Evolutionary conservation across 2,329 filamentous ascomycete species (phyloP).

Genomic region (Ascochyta koolunga): DNA sequence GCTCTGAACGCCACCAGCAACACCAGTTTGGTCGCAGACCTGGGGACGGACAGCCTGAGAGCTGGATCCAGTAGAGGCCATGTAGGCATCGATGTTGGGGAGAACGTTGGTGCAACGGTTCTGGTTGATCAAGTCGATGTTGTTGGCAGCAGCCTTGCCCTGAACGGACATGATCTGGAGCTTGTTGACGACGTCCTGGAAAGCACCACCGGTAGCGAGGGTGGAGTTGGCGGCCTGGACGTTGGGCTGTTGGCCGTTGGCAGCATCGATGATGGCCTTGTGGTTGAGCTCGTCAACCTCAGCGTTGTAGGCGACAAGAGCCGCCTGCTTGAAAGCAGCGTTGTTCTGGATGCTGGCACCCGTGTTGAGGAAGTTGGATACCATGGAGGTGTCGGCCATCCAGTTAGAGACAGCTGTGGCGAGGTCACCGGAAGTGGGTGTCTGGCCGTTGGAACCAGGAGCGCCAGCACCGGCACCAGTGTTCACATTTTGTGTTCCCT

Average conservation of each 20-base stretch:
- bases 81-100: constrained; percentile 46
- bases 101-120: constrained; percentile 47
- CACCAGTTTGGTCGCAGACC: constrained; percentile 43
- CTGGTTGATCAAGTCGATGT: constrained; percentile 47
- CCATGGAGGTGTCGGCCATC: constrained; percentile 47
- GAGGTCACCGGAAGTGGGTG: constrained; percentile 35
- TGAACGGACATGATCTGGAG: constrained; percentile 45
- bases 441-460: constrained; percentile 23
- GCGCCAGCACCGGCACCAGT: constrained; percentile 19
- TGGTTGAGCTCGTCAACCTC: constrained; percentile 49
- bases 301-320: constrained; percentile 46
- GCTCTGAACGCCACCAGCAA: constrained; percentile 41
- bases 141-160: constrained; percentile 38
- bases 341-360: constrained; percentile 43
- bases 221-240: constrained; percentile 47
- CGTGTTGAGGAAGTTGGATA: constrained; percentile 47
- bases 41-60: constrained; percentile 39
- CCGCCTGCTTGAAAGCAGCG: constrained; percentile 44
- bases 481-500: constrained; percentile 5
- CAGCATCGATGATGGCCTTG: constrained; percentile 46
- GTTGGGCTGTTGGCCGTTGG: constrained; percentile 31
- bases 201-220: constrained; percentile 44
- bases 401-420: constrained; percentile 47
- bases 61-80: constrained; percentile 41
- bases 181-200: constrained; percentile 49